A percentile compares a stretch with the other conserved stretches of the same genome.
Conservation (phyloP, 257 asterid species). For the Solanum medicagineum region DNA sequence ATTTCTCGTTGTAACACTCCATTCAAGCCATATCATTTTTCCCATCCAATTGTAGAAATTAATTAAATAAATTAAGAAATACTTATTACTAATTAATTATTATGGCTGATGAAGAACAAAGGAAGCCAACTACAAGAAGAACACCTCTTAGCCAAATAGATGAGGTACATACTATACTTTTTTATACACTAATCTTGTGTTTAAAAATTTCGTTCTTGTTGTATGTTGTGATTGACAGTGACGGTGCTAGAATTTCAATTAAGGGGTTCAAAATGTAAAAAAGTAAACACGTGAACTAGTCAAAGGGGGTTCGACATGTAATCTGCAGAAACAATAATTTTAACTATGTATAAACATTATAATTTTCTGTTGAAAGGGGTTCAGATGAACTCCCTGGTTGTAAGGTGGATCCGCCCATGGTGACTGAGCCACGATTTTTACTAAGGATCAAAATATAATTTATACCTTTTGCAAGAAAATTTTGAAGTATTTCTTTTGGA, state of each 20-base stretch:
- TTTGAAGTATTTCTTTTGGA: too few relatives aligned
- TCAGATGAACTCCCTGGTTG: too few relatives aligned
- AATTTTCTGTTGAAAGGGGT: too few relatives aligned
- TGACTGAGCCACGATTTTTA: not conserved
- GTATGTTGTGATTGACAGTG: not conserved
- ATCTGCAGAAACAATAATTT: too few relatives aligned
- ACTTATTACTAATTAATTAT: not conserved
- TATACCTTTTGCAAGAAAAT: not conserved
- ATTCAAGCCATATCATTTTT: not conserved
- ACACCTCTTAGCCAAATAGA: not conserved
- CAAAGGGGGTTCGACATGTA: too few relatives aligned
- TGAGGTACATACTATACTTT: not conserved
- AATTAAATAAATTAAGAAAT: not conserved
- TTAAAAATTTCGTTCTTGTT: not conserved
- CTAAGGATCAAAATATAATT: not conserved
- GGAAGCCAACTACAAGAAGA: not conserved
- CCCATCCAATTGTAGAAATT: not conserved
- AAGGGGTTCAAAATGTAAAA: too few relatives aligned
- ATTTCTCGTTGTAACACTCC: not conserved
- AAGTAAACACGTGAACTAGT: too few relatives aligned
- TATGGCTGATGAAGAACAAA: not conserved
- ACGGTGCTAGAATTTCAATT: too few relatives aligned
- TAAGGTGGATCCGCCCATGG: too few relatives aligned
- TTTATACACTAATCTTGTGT: not conserved
- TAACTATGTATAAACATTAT: too few relatives aligned